These are phyloP conservation scores for Apiospora sp. DNA, from an alignment of 2,329 filamentous ascomycete genomes.

Conservation along the genomic window DNA sequence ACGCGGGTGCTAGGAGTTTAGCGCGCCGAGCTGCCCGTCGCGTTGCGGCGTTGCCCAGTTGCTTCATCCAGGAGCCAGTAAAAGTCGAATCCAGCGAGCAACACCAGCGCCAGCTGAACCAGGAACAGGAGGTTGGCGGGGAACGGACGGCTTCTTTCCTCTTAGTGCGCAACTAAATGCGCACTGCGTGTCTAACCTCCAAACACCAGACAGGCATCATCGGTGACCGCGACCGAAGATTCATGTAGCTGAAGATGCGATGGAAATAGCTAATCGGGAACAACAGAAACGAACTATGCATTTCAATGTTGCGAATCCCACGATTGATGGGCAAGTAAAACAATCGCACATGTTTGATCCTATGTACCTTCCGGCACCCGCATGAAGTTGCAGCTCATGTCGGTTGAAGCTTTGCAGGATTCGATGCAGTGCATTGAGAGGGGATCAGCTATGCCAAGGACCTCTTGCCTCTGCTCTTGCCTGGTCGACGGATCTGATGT, in stretches of 20 bases:
- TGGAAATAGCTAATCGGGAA: neutral
- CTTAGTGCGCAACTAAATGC: neutral
- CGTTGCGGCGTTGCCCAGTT: neutral
- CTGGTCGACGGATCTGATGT: neutral
- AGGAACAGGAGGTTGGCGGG: neutral
- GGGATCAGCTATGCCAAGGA: neutral
- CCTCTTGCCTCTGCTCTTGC: neutral
- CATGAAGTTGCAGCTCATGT: neutral
- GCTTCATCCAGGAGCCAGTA: neutral
- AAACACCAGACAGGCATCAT: neutral
- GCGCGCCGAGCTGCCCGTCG: neutral
- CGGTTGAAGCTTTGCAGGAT: neutral
- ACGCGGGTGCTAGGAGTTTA: neutral
- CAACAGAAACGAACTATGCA: no score
- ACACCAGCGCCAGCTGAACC: neutral
- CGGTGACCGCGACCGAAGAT: neutral
- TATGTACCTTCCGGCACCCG: neutral
- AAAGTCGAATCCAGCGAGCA: no score
- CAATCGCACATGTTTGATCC: neutral
- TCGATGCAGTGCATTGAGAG: neutral
- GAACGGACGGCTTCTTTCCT: neutral
- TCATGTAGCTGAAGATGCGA: neutral
- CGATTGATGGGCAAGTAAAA: neutral
- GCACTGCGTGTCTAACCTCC: neutral
- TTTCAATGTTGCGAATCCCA: neutral